Evolutionary conservation across 495 filamentous ascomycete species (phyloP), one percentile per base, ranked within the genome.

Genomic region (Rostrohypoxylon terebratum): DNA sequence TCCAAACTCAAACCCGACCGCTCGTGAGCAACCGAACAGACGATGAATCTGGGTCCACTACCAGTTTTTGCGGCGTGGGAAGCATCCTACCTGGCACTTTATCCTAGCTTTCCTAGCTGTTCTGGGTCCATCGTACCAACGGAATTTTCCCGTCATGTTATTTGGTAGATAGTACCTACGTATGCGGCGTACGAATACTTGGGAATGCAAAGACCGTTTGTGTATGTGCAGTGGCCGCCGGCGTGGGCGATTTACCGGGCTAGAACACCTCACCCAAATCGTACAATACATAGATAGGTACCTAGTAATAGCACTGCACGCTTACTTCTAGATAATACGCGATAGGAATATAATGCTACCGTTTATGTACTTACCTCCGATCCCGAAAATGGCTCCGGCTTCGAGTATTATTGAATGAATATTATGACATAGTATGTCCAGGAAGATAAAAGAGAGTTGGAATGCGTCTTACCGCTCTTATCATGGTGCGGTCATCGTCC

Each of bases 401-500:
- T 14, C 50, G 23, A 34, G 33, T 4, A 54, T n/a, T n/a, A n/a
- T n/a, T n/a, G n/a, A n/a, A n/a, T 54, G 48, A 53, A 53, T 28
- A 28, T 16, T 6, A 50, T 25, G 18, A 1, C 18, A 53, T 28
- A 28, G 3, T 6, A 50, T 25, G 18, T 7, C 18, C 5, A 45
- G 14, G 20, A 45, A 28, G 28, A 13, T 20, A 13, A 23, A 51
- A 51, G 1, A 23, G 47, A 51, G 47, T 11, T 51, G 20, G 23
- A 13, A 13, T 51, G 21, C 45, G 14, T n/a, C 16, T 62, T 50
- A 38, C 68, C 44, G 21, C 42, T 60, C 45, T 51, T 72, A 13
- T 64, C 38, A 68, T 72, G 54, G 70, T 60, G 53, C 64, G 53
- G 45, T 55, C 65, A 65, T 73, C 20, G 65, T 50, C 48, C 65